Conservation (phyloP, 768 basidiomycete species). For the Lentinula edodes region DNA sequence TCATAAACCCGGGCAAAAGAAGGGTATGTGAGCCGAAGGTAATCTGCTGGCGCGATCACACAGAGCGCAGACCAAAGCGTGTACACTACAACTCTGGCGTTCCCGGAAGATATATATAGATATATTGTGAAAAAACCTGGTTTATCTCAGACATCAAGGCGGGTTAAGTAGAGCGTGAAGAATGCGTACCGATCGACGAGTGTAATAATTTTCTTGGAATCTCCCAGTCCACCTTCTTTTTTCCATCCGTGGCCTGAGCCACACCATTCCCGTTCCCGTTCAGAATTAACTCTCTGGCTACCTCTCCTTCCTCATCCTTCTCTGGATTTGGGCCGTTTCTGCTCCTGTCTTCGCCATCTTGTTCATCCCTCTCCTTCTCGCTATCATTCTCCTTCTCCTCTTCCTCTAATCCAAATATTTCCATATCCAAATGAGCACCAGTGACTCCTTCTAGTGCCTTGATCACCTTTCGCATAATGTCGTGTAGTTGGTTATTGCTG, state of each 20-base stretch:
- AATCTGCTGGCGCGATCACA: constrained; percentile 67
- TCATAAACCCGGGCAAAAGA: constrained; percentile 70
- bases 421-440: background rate
- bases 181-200: constrained; percentile 74
- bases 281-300: background rate
- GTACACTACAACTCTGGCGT: constrained; percentile 48
- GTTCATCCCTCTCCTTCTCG: background rate
- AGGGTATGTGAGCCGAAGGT: constrained; percentile 63
- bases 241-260: background rate
- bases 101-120: constrained; percentile 45
- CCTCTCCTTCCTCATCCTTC: constrained; percentile 1
- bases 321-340: background rate
- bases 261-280: background rate
- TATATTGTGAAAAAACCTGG: constrained; percentile 61
- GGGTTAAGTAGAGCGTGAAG: background rate
- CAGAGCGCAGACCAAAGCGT: constrained; percentile 63
- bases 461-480: background rate
- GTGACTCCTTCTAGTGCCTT: background rate
- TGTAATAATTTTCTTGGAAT: constrained; percentile 86
- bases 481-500: background rate
- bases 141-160: constrained; percentile 2
- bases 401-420: background rate
- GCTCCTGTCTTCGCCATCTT: background rate
- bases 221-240: constrained; percentile 71
- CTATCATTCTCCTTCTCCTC: background rate